Evolutionary conservation across 2,329 filamentous ascomycete species (phyloP).

Genomic region (Cladobotryum mycophilum): DNA sequence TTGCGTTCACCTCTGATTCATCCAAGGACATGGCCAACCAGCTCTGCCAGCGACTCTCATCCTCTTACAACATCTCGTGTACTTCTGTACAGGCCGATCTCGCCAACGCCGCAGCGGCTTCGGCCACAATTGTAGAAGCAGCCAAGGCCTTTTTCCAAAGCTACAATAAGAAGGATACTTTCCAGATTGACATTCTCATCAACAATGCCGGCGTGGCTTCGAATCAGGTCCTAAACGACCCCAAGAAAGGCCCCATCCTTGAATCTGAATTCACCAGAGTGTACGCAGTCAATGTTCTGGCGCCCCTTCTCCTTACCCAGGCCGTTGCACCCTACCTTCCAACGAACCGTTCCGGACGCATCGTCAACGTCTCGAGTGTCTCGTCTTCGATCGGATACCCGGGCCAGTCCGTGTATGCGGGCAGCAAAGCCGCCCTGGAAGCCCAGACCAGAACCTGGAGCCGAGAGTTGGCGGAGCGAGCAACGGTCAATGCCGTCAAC

Average conservation of each 20-base stretch:
- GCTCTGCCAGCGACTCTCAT: slow-evolving; percentile 41
- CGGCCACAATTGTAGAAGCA: slow-evolving; percentile 23
- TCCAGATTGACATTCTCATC: slow-evolving; percentile 68
- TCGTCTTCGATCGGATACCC: slow-evolving; percentile 48
- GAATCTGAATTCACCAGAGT: slow-evolving; percentile 61
- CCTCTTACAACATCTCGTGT: slow-evolving; percentile 33
- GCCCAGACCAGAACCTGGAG: slow-evolving; percentile 55
- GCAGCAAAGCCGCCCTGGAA: slow-evolving; percentile 52
- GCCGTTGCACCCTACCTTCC: slow-evolving; percentile 64
- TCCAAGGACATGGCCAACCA: slow-evolving; percentile 42
- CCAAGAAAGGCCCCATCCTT: slow-evolving; percentile 45
- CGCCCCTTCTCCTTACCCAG: slow-evolving; percentile 71
- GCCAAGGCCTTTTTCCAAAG: slow-evolving; percentile 22
- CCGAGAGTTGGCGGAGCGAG: slow-evolving; percentile 46
- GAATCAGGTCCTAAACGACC: slow-evolving; percentile 58
- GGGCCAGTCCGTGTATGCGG: slow-evolving; percentile 51
- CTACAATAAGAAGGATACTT: slow-evolving; percentile 15
- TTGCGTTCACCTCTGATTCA: slow-evolving; percentile 54
- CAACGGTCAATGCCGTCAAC: slow-evolving; percentile 53
- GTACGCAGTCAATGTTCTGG: slow-evolving; percentile 76
- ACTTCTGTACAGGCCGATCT: slow-evolving; percentile 26
- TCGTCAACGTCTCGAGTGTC: slow-evolving; percentile 51
- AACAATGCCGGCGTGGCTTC: slow-evolving; percentile 74
- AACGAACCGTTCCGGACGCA: slow-evolving; percentile 55
- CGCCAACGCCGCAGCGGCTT: slow-evolving; percentile 18